phyloP scores from a whole-genome alignment of 2,329 filamentous ascomycete species.

The Fusarium avenaceum region DNA sequence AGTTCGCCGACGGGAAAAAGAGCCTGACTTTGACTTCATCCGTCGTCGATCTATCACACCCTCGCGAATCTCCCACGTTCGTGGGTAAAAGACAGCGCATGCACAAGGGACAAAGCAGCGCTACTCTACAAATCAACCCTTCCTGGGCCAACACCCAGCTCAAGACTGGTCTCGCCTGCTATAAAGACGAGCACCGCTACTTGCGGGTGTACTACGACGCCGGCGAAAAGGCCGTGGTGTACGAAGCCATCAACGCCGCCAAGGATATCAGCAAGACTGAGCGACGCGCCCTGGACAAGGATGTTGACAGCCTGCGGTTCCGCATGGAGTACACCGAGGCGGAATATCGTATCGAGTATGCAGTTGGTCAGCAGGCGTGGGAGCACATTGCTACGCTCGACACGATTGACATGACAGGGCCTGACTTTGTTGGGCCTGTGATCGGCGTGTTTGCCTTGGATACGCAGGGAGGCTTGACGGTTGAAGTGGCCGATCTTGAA shows the following conservation, averaged over 20 bases:
- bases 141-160: neutral
- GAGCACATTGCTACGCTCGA: constrained; percentile 12
- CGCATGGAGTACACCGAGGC: constrained; percentile 20
- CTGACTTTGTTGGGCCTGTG: constrained; percentile 28
- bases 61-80: constrained; percentile 9
- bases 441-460: constrained; percentile 22
- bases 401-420: constrained; percentile 19
- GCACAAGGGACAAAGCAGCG: constrained; percentile 7
- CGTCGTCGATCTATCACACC: neutral
- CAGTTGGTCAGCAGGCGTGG: neutral
- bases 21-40: constrained; percentile 15
- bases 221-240: neutral
- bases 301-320: neutral
- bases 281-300: neutral
- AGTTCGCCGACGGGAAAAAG: constrained; percentile 1
- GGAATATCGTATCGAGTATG: constrained; percentile 5
- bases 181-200: constrained; percentile 27
- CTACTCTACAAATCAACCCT: neutral
- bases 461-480: neutral
- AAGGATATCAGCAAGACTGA: constrained; percentile 11
- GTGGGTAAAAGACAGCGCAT: constrained; percentile 25
- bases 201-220: neutral
- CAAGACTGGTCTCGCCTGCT: neutral
- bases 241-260: constrained; percentile 7
- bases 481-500: constrained; percentile 10